phyloP scores from a whole-genome alignment of 352 stramenopile genomes.

The Pseudoperonospora humuli region DNA sequence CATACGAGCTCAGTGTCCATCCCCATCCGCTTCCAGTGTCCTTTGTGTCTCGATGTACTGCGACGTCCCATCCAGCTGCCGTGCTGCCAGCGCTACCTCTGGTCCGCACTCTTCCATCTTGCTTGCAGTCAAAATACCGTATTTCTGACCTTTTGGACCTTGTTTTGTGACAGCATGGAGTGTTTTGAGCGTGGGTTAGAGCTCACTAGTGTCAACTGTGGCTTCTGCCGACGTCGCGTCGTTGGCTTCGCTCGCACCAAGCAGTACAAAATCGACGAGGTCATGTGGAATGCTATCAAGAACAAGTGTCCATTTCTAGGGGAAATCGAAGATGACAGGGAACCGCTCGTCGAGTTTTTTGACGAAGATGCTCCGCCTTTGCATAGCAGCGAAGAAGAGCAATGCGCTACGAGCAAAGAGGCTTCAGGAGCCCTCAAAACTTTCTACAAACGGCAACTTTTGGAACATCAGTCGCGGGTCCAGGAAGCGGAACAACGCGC shows the following conservation, averaged over 20 bases:
- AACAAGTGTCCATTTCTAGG: slow-evolving; percentile 39
- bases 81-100: slow-evolving; percentile 66
- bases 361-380: slow-evolving; percentile 39
- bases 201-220: slow-evolving; percentile 71
- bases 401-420: slow-evolving; percentile 8
- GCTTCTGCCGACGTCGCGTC: slow-evolving; percentile 70
- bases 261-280: slow-evolving; percentile 61
- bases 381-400: slow-evolving; percentile 19
- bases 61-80: slow-evolving; percentile 55
- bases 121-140: background rate
- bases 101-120: slow-evolving; percentile 20
- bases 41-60: slow-evolving; percentile 71
- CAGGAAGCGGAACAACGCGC: slow-evolving; percentile 28
- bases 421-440: slow-evolving; percentile 25
- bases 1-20: slow-evolving; percentile 25
- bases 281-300: slow-evolving; percentile 48
- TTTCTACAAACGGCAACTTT: slow-evolving; percentile 38
- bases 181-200: slow-evolving; percentile 70
- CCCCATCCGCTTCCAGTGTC: slow-evolving; percentile 63
- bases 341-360: slow-evolving; percentile 37
- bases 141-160: slow-evolving; percentile 3
- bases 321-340: slow-evolving; percentile 16
- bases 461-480: slow-evolving; percentile 22
- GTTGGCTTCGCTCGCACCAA: slow-evolving; percentile 71
- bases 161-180: slow-evolving; percentile 28